phyloP scores from a whole-genome alignment of 441 rosid genomes.

The Erodium trifolium region DNA sequence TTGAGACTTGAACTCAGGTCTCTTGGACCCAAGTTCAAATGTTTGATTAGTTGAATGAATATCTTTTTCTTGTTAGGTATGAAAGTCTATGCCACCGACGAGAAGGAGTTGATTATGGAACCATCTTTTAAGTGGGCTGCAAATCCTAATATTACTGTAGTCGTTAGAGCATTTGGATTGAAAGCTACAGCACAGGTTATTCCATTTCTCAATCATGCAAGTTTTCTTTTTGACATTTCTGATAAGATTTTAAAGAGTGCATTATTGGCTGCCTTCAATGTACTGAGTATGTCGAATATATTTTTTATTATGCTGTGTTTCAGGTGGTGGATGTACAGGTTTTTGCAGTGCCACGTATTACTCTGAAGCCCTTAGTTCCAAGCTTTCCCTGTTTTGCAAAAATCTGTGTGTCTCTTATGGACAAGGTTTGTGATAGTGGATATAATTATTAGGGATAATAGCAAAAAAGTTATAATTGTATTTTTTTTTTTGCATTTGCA shows the following conservation, averaged over 20 bases:
- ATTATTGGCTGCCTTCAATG: background rate
- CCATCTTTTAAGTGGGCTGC: slow-evolving; percentile 88
- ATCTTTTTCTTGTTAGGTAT: slow-evolving; percentile 45
- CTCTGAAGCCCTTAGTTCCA: slow-evolving; percentile 92
- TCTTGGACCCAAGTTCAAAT: no score
- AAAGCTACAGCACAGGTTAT: slow-evolving; percentile 90
- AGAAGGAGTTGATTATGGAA: slow-evolving; percentile 95
- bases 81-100: slow-evolving; percentile 91
- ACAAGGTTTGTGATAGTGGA: slow-evolving; percentile 41
- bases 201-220: background rate
- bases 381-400: slow-evolving; percentile 94
- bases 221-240: background rate
- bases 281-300: background rate
- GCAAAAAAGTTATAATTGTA: slow-evolving; percentile 9
- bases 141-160: slow-evolving; percentile 67
- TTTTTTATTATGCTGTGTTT: background rate
- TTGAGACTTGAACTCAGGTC: no score
- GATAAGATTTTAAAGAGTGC: background rate
- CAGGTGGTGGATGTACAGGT: slow-evolving; percentile 89
- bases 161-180: slow-evolving; percentile 79
- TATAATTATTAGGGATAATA: no score
- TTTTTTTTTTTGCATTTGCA: slow-evolving; percentile 30
- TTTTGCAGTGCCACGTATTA: slow-evolving; percentile 79
- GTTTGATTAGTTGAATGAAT: background rate
- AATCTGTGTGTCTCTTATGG: slow-evolving; percentile 85